Evolutionary conservation across 257 asterid species (phyloP).

Genomic region (Euphrasia confusa): DNA sequence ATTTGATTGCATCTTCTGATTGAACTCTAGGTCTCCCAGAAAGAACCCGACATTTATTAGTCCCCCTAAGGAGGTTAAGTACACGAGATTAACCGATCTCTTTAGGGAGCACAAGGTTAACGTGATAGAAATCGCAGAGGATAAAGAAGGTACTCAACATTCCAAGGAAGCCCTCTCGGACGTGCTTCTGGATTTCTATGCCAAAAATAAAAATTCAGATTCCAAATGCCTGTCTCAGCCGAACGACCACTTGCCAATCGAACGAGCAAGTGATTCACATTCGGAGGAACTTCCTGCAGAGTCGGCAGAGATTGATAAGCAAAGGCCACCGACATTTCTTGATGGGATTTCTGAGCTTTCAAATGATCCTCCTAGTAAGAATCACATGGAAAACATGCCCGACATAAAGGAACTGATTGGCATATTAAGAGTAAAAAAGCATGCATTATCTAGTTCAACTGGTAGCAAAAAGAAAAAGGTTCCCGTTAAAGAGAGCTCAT

Average conservation of each 20-base stretch:
- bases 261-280: slow-evolving; percentile 15
- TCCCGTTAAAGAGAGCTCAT: slow-evolving; percentile 15
- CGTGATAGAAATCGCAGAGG: slow-evolving; percentile 20
- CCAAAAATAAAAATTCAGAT: slow-evolving; percentile 7
- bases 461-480: slow-evolving; percentile 15
- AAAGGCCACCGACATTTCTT: slow-evolving; percentile 12
- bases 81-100: slow-evolving; percentile 18
- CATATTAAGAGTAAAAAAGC: slow-evolving; percentile 14
- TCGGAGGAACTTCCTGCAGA: slow-evolving; percentile 7
- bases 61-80: not conserved
- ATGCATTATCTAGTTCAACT: not conserved
- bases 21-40: slow-evolving; percentile 32
- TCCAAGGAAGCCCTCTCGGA: slow-evolving; percentile 17
- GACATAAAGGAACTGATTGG: slow-evolving; percentile 25
- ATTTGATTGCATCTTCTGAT: slow-evolving; percentile 8
- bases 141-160: slow-evolving; percentile 19
- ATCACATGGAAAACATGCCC: not conserved
- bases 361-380: slow-evolving; percentile 22
- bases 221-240: slow-evolving; percentile 16
- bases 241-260: slow-evolving; percentile 14
- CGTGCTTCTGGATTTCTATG: slow-evolving; percentile 4
- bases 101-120: slow-evolving; percentile 15
- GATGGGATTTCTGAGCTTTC: slow-evolving; percentile 12
- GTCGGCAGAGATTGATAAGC: slow-evolving; percentile 21
- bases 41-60: slow-evolving; percentile 19